Evolutionary conservation across 176 grass and related monocot species (phyloP).

Genomic region (Triticum urartu): DNA sequence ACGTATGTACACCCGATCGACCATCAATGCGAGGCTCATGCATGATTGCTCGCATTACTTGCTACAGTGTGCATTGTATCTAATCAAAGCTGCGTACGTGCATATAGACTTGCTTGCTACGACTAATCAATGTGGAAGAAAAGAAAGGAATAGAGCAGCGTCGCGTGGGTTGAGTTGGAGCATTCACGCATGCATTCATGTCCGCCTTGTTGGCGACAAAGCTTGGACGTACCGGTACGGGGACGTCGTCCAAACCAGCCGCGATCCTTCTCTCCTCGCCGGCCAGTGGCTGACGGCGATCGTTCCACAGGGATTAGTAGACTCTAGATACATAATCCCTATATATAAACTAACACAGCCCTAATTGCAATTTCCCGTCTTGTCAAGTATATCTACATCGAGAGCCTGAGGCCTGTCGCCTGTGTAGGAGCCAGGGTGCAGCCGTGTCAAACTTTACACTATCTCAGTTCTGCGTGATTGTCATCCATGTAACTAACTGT

Average conservation of each 20-base stretch:
- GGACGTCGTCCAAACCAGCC: neutral
- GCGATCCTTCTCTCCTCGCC: neutral
- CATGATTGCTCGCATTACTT: neutral
- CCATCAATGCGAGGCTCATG: neutral
- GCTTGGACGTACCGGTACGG: neutral
- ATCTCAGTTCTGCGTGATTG: neutral
- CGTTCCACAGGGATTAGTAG: neutral
- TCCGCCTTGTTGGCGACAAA: neutral
- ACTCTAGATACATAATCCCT: neutral
- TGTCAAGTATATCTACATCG: neutral
- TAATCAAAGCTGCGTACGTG: neutral
- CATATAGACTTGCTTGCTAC: neutral
- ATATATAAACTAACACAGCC: neutral
- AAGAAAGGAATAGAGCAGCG: neutral
- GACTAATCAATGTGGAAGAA: neutral
- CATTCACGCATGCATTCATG: neutral
- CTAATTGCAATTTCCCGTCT: neutral
- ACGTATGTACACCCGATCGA: neutral
- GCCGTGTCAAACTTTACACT: no score
- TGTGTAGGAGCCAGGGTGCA: neutral
- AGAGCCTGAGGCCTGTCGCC: neutral
- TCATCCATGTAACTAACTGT: neutral
- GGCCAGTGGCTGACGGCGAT: neutral
- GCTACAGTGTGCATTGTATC: constrained; percentile 4
- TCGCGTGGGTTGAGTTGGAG: neutral